Evolutionary conservation across 495 filamentous ascomycete species (phyloP), one percentile per base, ranked within the genome.

Genomic region (Thermothielavioides terrestris): DNA sequence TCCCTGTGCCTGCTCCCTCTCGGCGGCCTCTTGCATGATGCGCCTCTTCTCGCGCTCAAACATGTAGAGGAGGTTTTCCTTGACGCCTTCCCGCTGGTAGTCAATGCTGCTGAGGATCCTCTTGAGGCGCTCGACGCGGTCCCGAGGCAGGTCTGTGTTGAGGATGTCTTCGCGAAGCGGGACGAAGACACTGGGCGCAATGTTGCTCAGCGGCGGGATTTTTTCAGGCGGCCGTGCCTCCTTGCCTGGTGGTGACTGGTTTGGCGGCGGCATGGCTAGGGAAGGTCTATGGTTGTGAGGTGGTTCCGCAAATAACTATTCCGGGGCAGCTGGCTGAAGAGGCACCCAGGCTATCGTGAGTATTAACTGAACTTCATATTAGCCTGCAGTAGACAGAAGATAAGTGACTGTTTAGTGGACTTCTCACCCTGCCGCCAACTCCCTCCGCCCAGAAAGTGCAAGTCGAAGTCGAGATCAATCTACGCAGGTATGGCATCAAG

Each of bases 1-100:
- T 9, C 79, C 78, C 55, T 83, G 78, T n/a, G 85, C 79, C 8
- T 80, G 79, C 28, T 80, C 75, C 22, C 68, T 67, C 32, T 89
- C 67, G 41, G 61, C 65, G 3, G 79, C 68, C 30, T 78, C 77
- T 59, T 83, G 41, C 7, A 62, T 46, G 22, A 68, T 53, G 7
- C 69, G 65, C 12, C 57, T 49, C 47, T 66, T 69, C 39, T 71
- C 69, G 10, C 63, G 62, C 31, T 68, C 46, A 17, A 73, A 51
- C 62, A 74, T 62, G 41, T 55, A 62, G 9, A 72, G 38, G 21
- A 76, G 67, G 49, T 75, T 75, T 12, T 67, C 58, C 25, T 63
- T 57, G 20, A 76, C 66, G 10, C 53, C 57, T 1, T 59, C 54
- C 10, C 66, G 60, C 32, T 77, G 72, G 52, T 59, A 58, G 22